Base-by-base conservation (phyloP, 2,329 filamentous ascomycete genomes). In the Bisporella sp. region DNA sequence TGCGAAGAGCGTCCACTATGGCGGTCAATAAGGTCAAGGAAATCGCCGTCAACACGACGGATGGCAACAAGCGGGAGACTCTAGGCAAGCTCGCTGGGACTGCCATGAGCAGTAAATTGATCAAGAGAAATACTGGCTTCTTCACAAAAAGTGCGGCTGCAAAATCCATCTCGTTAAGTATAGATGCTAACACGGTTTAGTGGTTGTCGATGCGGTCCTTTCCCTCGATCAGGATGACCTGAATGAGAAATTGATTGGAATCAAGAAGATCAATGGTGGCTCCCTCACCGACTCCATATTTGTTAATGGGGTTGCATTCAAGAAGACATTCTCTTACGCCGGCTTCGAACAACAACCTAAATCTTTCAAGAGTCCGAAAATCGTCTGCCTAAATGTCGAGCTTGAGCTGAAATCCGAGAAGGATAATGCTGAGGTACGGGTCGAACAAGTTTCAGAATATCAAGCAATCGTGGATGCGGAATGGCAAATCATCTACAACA, bases 401-500 rank as follows among this genome's bases (percentile, higher is more conserved):
- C 79, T 99, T 55, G 93, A 99, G 74, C 78, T 99, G 62, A 99
- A 99, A 82, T 92, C 89, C 55, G 93, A 99, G 71, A 99, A 96
- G 78, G 93, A 99, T 74, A 99, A 99, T 65, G 93, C 93, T 53
- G 93, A 99, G 75, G 90, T 99, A 57, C 85, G 93, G 53, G 91
- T 99, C 52, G 93, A 97, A 73, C 91, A 97, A 71, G 93, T 99
- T 47, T 95, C 92, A 21, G 93, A 99, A 73, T 99, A 99, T 75
- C 93, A 99, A 74, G 93, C 93, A 56, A 96, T 99, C 61, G 93
- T 99, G 67, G 93, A 99, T 66, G 93, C 93, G 31, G 93, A 99
- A 72, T 99, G 93, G 93, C 90, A 96, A 72, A 99, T 99, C 67
- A 99, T 99, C 70, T 97, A 86, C 82, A 92, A 96, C 77, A 99